Evolutionary conservation across 2,329 filamentous ascomycete genomes (phyloP), one percentile per base, ranked within the genome.

Genomic region (Neurospora crassa): DNA sequence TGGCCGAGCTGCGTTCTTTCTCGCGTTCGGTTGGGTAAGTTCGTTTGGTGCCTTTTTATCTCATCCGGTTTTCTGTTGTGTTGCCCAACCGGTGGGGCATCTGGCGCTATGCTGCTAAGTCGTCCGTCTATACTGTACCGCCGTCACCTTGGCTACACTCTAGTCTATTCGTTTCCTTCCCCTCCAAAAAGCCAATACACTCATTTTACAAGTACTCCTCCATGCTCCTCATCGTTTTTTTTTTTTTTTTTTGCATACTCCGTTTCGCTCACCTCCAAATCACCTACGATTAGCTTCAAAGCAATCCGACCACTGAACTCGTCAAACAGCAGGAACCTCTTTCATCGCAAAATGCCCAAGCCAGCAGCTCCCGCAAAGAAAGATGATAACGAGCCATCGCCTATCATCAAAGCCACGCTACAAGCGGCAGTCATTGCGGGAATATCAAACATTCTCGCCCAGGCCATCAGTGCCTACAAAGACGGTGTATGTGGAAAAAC

Each of bases 371-470:
- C 53, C 53, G 53, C 53, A 63, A 63, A 63, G 53, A 63, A 63
- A 63, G 53, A 63, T 63, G 29, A 63, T 53, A 53, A 29, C 80
- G 78, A 79, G 73, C 74, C 80, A 6, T 82, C 87, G 2, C 85
- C 88, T 5, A 85, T 92, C 67, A 78, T 89, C 37, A 83, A 80
- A 69, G 87, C 88, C 41, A 91, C 89, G 5, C 76, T 91, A 68
- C 91, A 94, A 81, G 87, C 90, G 24, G 87, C 88, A 29, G 78
- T 88, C 41, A 84, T 95, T 43, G 88, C 86, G 73, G 87, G 87
- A 68, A 82, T 90, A 18, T 92, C 92, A 73, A 94, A 93, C 77
- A 78, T 94, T 37, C 81, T 95, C 68, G 92, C 92, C 11, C 93
- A 96, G 80, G 82, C 84, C 71, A 87, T 96, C 72, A 85, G 85